Evolutionary conservation across 352 stramenopile species (phyloP), one percentile per base, ranked within the genome.

Genomic region (Globisporangium mamillatum): DNA sequence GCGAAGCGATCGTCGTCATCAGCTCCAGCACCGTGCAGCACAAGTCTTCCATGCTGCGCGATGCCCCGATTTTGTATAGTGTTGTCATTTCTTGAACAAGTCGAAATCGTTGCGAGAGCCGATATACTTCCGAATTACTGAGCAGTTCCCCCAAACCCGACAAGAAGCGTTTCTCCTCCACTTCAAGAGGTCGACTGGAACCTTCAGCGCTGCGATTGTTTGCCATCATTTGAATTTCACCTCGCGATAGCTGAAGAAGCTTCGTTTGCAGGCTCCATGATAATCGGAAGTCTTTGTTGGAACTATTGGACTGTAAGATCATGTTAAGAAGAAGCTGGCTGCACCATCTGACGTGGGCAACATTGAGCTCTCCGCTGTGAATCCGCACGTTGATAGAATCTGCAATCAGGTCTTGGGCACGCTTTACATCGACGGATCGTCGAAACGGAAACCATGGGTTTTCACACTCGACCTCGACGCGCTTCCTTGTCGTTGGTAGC

Each of bases 361-460:
- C 20, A 18, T 60, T 25, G 9, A 79, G 46, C 16, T 65, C 38
- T 24, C 64, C 65, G 16, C 29, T 58, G 18, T 22, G 44, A 9
- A 65, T 14, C 20, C 69, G 63, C 9, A 55, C 54, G 20, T 1
- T 50, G 4, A 79, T 41, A 9, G 67, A 68, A 57, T 78, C 67
- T 7, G 27, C 10, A 9, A 86, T 63, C 18, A 86, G 54, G 7
- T 77, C 32, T 12, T 60, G 62, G 5, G 76, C 67, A 16, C 67
- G 36, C 3, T 58, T 48, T 3, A 52, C 5, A 20, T 46, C 36
- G 25, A 71, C 76, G 1, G 63, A 52, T 25, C 75, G 68, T n/a
- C 80, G 71, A 68, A 89, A 85, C 6, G 80, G 82, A 9, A 86
- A 77, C 82, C 82, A 90, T 16, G 74, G 55, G n/a, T 60, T 24